phyloP scores from a whole-genome alignment of 495 filamentous ascomycete species.

The Penicillium coprophilum region DNA sequence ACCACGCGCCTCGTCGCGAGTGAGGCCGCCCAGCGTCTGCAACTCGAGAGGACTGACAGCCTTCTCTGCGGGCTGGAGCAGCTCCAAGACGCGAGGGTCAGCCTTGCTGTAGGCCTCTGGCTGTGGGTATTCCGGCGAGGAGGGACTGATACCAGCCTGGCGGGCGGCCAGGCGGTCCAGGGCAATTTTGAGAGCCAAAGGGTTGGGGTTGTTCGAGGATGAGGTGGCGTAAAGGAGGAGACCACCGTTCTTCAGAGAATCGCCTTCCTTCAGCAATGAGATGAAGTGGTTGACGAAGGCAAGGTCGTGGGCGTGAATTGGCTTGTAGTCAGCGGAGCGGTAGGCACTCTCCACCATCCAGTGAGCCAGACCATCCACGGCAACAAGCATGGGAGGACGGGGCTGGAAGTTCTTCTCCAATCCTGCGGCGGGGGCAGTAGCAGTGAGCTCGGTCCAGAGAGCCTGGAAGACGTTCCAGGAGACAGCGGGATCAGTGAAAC shows the following conservation, averaged over 20 bases:
- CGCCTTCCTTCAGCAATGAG: slow-evolving; percentile 59
- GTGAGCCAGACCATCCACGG: slow-evolving; percentile 74
- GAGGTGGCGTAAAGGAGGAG: slow-evolving; percentile 72
- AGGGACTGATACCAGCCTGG: slow-evolving; percentile 35
- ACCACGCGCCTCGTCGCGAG: slow-evolving; percentile 69
- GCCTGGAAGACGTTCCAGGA: slow-evolving; percentile 81
- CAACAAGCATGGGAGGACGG: slow-evolving; percentile 77
- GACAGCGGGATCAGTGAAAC: slow-evolving; percentile 68
- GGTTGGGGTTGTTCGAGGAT: slow-evolving; percentile 59
- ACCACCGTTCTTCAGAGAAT: slow-evolving; percentile 71
- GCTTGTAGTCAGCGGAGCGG: slow-evolving; percentile 61
- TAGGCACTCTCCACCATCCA: slow-evolving; percentile 79
- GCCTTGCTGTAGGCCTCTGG: slow-evolving; percentile 63
- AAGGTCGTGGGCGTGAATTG: slow-evolving; percentile 86
- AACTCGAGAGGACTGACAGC: slow-evolving; percentile 52
- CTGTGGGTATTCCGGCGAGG: slow-evolving; percentile 47
- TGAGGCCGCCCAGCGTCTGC: slow-evolving; percentile 61
- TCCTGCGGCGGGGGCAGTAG: slow-evolving; percentile 49
- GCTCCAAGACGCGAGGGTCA: slow-evolving; percentile 64
- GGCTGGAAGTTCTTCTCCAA: slow-evolving; percentile 37
- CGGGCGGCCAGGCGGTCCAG: slow-evolving; percentile 52
- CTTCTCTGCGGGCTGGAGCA: slow-evolving; percentile 38
- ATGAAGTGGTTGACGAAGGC: slow-evolving; percentile 73
- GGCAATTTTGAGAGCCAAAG: slow-evolving; percentile 64
- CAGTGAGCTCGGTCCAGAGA: slow-evolving; percentile 74